Percentiles rank a stretch among this genome's conserved stretches.
These are phyloP conservation scores for Calonectria hongkongensis DNA, from an alignment of 2,329 filamentous ascomycete species.

Conservation along the genomic window DNA sequence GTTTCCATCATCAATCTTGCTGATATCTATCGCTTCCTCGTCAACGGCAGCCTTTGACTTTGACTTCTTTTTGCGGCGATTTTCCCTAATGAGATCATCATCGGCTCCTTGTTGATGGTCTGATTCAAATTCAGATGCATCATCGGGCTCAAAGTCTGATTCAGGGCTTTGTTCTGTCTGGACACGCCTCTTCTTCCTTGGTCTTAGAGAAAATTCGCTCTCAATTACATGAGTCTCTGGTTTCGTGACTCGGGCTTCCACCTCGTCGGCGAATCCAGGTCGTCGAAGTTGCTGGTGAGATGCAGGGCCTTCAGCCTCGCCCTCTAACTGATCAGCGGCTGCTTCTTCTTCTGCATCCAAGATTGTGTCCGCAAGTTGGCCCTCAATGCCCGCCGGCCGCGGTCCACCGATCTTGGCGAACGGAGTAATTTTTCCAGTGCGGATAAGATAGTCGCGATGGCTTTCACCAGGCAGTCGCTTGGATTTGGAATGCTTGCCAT, in stretches of 20 bases:
- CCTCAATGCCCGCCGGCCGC: constrained; percentile 76
- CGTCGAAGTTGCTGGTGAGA: constrained; percentile 84
- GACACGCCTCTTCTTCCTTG: constrained; percentile 73
- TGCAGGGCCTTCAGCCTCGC: constrained; percentile 68
- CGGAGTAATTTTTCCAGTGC: constrained; percentile 97
- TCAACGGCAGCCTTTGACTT: constrained; percentile 58
- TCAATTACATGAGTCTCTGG: constrained; percentile 59
- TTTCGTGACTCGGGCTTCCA: constrained; percentile 44
- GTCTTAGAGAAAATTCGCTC: constrained; percentile 75
- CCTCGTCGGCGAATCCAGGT: constrained; percentile 78
- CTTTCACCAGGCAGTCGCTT: constrained; percentile 85
- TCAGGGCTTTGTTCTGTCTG: constrained; percentile 62
- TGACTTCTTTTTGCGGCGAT: constrained; percentile 65
- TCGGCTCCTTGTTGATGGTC: constrained; percentile 63
- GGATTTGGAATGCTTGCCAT: constrained; percentile 67
- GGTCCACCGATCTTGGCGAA: constrained; percentile 86
- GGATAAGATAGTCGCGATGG: constrained; percentile 91
- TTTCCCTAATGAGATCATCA: constrained; percentile 61
- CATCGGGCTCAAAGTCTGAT: constrained; percentile 67
- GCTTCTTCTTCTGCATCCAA: constrained; percentile 88
- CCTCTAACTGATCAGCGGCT: constrained; percentile 63
- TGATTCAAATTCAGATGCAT: constrained; percentile 57
- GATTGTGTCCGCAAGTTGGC: constrained; percentile 84
- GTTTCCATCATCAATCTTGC: constrained; percentile 89
- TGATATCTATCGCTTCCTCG: constrained; percentile 68